Evolutionary conservation across 2,329 filamentous ascomycete genomes (phyloP).

Genomic region (Xylaria sp.): DNA sequence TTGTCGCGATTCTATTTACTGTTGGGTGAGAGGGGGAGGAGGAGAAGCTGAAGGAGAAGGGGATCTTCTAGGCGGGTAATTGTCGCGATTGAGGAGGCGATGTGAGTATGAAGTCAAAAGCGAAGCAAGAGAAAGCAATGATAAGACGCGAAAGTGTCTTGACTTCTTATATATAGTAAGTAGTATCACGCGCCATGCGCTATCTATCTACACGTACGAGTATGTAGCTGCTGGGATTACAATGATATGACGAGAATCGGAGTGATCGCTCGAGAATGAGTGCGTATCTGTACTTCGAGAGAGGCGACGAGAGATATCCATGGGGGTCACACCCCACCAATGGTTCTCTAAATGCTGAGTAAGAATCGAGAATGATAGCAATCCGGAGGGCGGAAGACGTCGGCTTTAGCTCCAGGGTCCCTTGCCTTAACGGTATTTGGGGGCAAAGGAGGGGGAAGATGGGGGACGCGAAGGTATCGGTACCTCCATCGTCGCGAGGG

Average conservation of each 20-base stretch:
- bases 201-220: no score
- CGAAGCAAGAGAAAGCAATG: no score
- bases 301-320: background rate
- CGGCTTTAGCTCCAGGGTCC: no score
- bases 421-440: background rate
- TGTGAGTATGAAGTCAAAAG: no score
- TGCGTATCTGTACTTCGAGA: background rate
- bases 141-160: no score
- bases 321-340: constrained; percentile 18
- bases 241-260: no score
- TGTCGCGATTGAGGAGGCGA: no score
- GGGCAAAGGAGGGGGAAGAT: constrained; percentile 10
- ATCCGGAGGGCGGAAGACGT: no score
- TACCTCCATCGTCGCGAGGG: background rate
- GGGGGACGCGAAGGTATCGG: background rate
- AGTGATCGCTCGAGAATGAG: background rate
- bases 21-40: background rate
- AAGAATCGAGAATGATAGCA: background rate
- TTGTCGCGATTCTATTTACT: background rate
- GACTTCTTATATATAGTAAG: no score
- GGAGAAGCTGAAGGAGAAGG: background rate
- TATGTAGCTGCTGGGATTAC: no score
- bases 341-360: background rate
- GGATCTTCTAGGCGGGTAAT: no score
- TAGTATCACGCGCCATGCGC: no score